Conservation (phyloP, 2,329 filamentous ascomycete genomes). For the Fusarium tuaranense region DNA sequence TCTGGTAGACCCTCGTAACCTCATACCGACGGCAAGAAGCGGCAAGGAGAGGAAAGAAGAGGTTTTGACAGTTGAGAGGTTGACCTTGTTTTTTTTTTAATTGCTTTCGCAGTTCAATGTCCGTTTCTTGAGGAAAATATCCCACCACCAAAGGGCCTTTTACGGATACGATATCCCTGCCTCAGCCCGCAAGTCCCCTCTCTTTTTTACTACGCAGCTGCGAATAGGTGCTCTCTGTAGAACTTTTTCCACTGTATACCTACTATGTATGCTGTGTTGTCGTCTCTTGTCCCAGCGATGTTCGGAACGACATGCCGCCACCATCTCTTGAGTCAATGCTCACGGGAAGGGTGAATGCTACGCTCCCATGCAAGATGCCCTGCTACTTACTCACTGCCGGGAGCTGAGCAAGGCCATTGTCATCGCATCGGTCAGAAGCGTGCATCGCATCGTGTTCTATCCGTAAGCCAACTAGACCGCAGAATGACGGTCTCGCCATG, state of each 20-base stretch:
- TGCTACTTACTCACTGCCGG: constrained; percentile 15
- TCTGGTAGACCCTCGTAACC: neutral
- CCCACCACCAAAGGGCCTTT: constrained; percentile 29
- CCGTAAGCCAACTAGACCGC: neutral
- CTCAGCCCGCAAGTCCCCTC: neutral
- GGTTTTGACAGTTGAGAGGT: constrained; percentile 11
- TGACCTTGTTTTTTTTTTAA: neutral
- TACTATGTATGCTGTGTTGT: constrained; percentile 6
- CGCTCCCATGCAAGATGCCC: constrained; percentile 20
- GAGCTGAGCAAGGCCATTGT: neutral
- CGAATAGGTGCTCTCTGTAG: constrained; percentile 1
- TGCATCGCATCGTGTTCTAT: neutral
- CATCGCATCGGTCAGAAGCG: neutral
- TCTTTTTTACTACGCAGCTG: neutral
- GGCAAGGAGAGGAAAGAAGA: constrained; percentile 40
- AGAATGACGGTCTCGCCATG: neutral
- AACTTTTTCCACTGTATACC: neutral
- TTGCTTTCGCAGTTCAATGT: constrained; percentile 1
- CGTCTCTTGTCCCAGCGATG: constrained; percentile 33
- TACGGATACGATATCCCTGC: constrained; percentile 34
- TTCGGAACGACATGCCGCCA: constrained; percentile 11
- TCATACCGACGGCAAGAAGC: constrained; percentile 33
- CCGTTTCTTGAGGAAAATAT: neutral
- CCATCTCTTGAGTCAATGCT: constrained; percentile 1
- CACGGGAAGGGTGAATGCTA: constrained; percentile 14